phyloP scores from a whole-genome alignment of 345 rosid species.

The Kandelia obovata region DNA sequence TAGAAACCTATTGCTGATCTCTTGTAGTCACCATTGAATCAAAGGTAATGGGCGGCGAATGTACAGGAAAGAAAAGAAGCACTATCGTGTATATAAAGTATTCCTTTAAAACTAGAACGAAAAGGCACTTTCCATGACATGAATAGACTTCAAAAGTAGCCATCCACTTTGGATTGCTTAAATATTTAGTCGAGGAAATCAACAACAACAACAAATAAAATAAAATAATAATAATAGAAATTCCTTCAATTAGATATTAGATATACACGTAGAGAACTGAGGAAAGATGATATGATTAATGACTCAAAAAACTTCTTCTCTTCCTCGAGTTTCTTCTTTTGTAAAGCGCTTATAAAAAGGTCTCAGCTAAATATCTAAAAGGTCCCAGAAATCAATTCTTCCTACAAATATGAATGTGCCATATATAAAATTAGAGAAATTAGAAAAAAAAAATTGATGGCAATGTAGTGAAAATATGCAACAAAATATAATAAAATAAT shows the following conservation, averaged over 20 bases:
- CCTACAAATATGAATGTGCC: no score
- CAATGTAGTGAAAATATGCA: no score
- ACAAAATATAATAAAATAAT: no score
- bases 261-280: background rate
- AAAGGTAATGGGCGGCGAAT: background rate
- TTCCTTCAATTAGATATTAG: background rate
- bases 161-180: constrained; percentile 12
- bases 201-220: background rate
- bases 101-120: no score
- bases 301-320: background rate
- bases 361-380: background rate
- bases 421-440: no score
- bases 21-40: constrained; percentile 11
- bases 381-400: background rate
- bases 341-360: background rate
- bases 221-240: background rate
- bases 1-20: background rate
- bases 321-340: background rate
- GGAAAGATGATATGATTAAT: no score
- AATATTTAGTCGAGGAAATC: background rate
- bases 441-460: no score
- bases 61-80: background rate
- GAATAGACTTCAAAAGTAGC: constrained; percentile 13
- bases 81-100: background rate
- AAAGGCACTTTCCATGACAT: background rate